phyloP scores from a whole-genome alignment of 1,284 basidiomycete species.

The Cutaneotrichosporon dermatis region DNA sequence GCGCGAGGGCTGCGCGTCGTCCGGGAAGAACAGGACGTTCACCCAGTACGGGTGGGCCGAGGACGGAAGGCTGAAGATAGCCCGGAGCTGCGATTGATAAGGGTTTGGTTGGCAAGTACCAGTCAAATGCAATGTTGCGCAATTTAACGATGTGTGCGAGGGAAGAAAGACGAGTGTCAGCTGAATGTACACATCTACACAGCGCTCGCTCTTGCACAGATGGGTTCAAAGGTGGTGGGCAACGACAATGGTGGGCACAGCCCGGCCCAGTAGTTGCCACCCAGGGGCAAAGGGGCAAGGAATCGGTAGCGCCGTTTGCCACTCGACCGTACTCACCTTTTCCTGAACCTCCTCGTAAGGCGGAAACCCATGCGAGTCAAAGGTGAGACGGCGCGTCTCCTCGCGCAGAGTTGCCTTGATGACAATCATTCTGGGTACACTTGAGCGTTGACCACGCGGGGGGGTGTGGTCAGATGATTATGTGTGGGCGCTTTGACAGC shows the following conservation, averaged over 20 bases:
- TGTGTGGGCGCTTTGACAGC: background rate
- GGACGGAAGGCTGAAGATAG: constrained; percentile 43
- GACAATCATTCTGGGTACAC: constrained; percentile 29
- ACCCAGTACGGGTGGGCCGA: constrained; percentile 45
- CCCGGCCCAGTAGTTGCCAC: no score
- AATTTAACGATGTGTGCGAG: no score
- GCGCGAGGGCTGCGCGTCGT: constrained; percentile 37
- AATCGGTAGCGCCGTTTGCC: constrained; percentile 8
- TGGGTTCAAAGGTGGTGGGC: no score
- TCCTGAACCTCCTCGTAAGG: constrained; percentile 40
- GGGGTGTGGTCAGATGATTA: background rate
- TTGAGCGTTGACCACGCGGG: background rate
- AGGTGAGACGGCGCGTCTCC: constrained; percentile 45
- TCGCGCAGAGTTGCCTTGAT: constrained; percentile 48
- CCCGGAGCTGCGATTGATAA: constrained; percentile 32
- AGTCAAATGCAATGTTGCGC: no score
- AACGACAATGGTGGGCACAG: no score
- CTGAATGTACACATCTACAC: no score
- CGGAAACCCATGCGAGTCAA: constrained; percentile 41
- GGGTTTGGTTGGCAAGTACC: background rate
- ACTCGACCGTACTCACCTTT: constrained; percentile 33
- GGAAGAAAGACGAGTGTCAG: no score
- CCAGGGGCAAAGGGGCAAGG: no score
- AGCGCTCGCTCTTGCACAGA: no score
- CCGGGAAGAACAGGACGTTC: constrained; percentile 45